Conservation (phyloP, 164 flowering plant species). For the Santalum album region DNA sequence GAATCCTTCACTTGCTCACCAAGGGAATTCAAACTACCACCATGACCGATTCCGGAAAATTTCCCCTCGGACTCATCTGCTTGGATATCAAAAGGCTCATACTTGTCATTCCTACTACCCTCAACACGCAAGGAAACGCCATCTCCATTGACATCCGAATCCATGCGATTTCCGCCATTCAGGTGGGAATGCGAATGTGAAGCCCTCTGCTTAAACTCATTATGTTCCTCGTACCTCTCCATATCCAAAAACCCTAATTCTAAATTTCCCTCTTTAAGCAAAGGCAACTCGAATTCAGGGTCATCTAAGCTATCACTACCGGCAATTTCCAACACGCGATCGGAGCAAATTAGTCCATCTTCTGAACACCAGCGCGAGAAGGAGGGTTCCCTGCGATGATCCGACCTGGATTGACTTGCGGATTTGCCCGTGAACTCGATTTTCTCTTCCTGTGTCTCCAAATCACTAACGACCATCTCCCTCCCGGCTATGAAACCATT, state of each 20-base stretch:
- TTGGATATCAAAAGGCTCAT: slow-evolving; percentile 60
- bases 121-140: slow-evolving; percentile 13
- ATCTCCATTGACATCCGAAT: slow-evolving; percentile 10
- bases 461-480: slow-evolving; percentile 44
- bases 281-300: slow-evolving; percentile 46
- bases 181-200: slow-evolving; percentile 30
- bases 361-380: slow-evolving; percentile 59
- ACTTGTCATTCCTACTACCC: slow-evolving; percentile 29
- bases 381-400: slow-evolving; percentile 43
- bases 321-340: slow-evolving; percentile 12
- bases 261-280: slow-evolving; percentile 17
- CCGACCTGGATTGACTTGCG: slow-evolving; percentile 7
- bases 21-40: slow-evolving; percentile 11
- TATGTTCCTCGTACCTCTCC: slow-evolving; percentile 12
- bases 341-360: slow-evolving; percentile 22
- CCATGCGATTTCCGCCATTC: slow-evolving; percentile 22
- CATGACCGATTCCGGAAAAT: slow-evolving; percentile 14
- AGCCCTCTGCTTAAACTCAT: slow-evolving; percentile 21
- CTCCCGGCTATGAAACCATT: slow-evolving; percentile 1
- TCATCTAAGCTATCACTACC: slow-evolving; percentile 24
- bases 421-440: slow-evolving; percentile 11
- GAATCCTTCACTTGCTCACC: slow-evolving; percentile 10
- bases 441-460: slow-evolving; percentile 14
- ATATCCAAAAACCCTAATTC: slow-evolving; percentile 17
- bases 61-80: slow-evolving; percentile 15